These are phyloP conservation scores for Ceratocystis cubensis DNA, from an alignment of 2,329 filamentous ascomycete species.

Conservation along the genomic window DNA sequence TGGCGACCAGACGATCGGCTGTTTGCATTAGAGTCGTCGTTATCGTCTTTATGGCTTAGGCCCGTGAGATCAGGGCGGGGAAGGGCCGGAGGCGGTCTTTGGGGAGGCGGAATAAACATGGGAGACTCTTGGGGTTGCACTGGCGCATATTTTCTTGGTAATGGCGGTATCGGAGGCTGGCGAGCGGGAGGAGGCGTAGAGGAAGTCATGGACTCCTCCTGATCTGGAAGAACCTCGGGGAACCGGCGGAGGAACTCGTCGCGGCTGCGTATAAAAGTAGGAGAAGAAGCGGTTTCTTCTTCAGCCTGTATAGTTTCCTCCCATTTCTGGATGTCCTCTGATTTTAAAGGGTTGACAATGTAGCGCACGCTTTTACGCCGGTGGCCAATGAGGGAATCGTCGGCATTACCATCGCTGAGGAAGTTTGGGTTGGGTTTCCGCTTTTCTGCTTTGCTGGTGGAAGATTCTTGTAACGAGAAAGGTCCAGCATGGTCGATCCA, in stretches of 20 bases:
- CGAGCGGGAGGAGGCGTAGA: constrained; percentile 23
- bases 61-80: constrained; percentile 47
- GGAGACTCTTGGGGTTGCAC: constrained; percentile 7
- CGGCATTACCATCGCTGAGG: constrained; percentile 1
- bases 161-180: background rate
- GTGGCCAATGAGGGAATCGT: background rate
- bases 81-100: constrained; percentile 50
- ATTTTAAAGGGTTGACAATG: constrained; percentile 55
- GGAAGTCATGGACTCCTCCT: constrained; percentile 46
- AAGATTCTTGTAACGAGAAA: constrained; percentile 43
- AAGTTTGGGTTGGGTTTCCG: constrained; percentile 16
- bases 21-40: constrained; percentile 7
- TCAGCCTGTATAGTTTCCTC: constrained; percentile 62
- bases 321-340: constrained; percentile 72
- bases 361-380: constrained; percentile 34
- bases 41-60: constrained; percentile 16
- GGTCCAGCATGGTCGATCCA: constrained; percentile 76
- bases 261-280: constrained; percentile 52
- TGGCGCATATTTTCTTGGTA: background rate
- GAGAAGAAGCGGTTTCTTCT: constrained; percentile 38
- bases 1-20: constrained; percentile 27
- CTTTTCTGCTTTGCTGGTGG: constrained; percentile 22
- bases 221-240: constrained; percentile 53
- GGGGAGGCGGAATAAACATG: constrained; percentile 22
- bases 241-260: constrained; percentile 77